Conservation (phyloP, 441 rosid genomes). For the Gossypium davidsonii region DNA sequence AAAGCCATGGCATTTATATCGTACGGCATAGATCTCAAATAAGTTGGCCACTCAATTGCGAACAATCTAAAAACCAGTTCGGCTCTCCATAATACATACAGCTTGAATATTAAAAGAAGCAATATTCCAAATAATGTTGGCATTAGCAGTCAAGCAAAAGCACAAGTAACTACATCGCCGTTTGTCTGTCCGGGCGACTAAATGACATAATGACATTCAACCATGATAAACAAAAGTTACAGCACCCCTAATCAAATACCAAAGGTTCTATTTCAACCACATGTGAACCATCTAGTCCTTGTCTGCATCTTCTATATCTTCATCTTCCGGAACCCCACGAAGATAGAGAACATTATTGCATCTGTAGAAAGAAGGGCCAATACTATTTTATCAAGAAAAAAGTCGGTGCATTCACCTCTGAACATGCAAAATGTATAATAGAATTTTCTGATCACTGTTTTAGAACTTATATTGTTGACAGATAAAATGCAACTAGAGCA, state of each 20-base stretch:
- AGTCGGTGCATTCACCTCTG: neutral
- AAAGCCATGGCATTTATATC: too few species aligned
- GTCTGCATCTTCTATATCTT: conserved; percentile 70
- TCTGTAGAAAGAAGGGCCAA: conserved; percentile 25
- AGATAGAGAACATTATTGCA: conserved; percentile 80
- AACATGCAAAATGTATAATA: neutral
- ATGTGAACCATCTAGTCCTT: conserved; percentile 25
- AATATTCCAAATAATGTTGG: neutral
- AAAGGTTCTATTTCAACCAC: neutral
- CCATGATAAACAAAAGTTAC: neutral
- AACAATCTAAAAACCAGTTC: too few species aligned
- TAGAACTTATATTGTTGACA: neutral
- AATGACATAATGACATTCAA: neutral
- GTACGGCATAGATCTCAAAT: too few species aligned
- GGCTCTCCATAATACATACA: too few species aligned
- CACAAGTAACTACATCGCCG: neutral
- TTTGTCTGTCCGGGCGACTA: neutral
- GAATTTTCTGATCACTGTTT: neutral
- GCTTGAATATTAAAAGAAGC: neutral
- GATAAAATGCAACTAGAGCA: neutral
- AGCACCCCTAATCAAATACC: neutral
- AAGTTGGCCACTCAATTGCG: too few species aligned
- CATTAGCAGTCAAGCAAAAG: neutral
- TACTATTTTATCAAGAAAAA: neutral
- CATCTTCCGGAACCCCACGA: conserved; percentile 76